Conservation (phyloP, 305 asterid genomes). For the Solanum aculeatissimum region DNA sequence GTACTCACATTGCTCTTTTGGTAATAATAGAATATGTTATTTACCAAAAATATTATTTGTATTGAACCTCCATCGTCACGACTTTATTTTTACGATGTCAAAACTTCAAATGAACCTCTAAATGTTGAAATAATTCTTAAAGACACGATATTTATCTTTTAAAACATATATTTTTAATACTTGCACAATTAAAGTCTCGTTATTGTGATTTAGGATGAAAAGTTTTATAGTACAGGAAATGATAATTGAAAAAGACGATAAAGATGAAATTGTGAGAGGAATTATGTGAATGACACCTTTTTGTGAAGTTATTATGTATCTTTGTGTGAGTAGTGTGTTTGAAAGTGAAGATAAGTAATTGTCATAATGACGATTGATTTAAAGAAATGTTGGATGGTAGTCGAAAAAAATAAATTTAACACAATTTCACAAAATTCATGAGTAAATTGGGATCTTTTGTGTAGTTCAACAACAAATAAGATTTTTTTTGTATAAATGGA, state of each 20-base stretch:
- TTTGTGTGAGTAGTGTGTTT: neutral
- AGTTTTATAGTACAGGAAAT: neutral
- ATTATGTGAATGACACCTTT: neutral
- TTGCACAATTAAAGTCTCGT: neutral
- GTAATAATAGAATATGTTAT: no score
- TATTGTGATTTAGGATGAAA: neutral
- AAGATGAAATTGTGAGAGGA: neutral
- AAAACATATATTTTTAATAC: neutral
- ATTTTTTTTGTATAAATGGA: no score
- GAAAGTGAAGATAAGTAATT: neutral
- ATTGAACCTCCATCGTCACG: neutral
- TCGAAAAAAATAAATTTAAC: neutral
- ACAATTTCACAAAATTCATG: neutral
- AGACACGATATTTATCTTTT: neutral
- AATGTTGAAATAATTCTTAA: neutral
- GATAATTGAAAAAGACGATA: neutral
- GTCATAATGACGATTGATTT: neutral
- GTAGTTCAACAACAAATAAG: neutral
- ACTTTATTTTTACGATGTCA: neutral
- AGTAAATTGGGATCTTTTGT: neutral
- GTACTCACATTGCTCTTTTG: no score
- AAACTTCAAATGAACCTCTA: neutral
- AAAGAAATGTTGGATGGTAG: neutral
- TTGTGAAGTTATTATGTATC: neutral
- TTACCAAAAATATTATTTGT: neutral